Evolutionary conservation across 768 basidiomycete species (phyloP).

Genomic region (Clitopilus hobsonii): DNA sequence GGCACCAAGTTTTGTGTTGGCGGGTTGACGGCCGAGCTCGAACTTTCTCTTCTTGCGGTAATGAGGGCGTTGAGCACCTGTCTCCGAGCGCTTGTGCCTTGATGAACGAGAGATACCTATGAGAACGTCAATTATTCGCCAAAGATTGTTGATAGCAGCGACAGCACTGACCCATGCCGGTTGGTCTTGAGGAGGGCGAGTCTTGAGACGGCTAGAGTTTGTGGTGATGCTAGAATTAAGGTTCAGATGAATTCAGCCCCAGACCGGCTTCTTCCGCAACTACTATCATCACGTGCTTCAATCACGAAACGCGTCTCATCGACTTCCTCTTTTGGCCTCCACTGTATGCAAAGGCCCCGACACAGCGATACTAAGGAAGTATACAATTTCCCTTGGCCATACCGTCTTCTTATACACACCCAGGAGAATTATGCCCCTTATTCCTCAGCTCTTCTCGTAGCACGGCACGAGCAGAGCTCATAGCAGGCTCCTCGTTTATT

Average conservation of each 20-base stretch:
- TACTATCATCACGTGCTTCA: background rate
- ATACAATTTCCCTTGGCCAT: too few relatives aligned
- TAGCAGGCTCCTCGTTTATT: too few relatives aligned
- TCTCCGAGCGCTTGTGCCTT: slow-evolving; percentile 93
- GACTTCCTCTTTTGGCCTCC: background rate
- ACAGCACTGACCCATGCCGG: slow-evolving; percentile 69
- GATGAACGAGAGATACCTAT: slow-evolving; percentile 96
- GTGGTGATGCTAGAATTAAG: slow-evolving; percentile 54
- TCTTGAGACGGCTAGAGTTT: slow-evolving; percentile 39
- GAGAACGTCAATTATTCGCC: slow-evolving; percentile 7
- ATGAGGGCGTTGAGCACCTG: slow-evolving; percentile 88
- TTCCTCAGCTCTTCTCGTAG: too few relatives aligned
- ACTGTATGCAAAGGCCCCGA: background rate
- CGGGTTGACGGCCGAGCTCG: slow-evolving; percentile 97
- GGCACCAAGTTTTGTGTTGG: slow-evolving; percentile 92
- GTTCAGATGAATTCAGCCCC: slow-evolving; percentile 34
- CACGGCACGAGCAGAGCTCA: too few relatives aligned
- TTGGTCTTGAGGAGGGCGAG: slow-evolving; percentile 64
- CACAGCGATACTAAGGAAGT: too few relatives aligned
- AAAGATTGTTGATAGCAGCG: slow-evolving; percentile 6
- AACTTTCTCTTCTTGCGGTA: slow-evolving; percentile 99
- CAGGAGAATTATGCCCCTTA: too few relatives aligned
- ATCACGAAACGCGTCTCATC: background rate
- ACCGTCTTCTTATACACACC: too few relatives aligned
- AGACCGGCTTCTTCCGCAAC: slow-evolving; percentile 26